Conservation (phyloP, 106 monocot species). For the Posidonia australis region DNA sequence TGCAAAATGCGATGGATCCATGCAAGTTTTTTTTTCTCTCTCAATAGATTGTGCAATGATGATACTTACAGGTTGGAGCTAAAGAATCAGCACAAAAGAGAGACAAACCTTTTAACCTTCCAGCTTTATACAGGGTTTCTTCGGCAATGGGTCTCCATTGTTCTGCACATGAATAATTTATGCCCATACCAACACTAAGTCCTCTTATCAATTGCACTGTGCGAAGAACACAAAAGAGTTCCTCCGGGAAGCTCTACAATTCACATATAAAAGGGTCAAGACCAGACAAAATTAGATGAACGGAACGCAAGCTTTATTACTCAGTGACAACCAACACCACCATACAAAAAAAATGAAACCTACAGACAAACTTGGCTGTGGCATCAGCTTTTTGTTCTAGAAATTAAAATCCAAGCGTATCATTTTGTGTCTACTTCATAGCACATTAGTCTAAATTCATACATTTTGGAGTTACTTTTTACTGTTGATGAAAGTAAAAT, state of each 20-base stretch:
- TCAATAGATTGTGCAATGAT: not conserved
- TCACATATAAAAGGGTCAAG: not conserved
- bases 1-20: not conserved
- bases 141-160: slow-evolving; percentile 93
- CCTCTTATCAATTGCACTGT: slow-evolving; percentile 89
- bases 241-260: slow-evolving; percentile 82
- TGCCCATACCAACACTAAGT: slow-evolving; percentile 80
- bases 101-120: slow-evolving; percentile 15
- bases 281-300: not conserved
- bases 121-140: slow-evolving; percentile 59
- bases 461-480: too few relatives aligned
- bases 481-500: too few relatives aligned
- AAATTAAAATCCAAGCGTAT: too few relatives aligned
- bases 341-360: too few relatives aligned
- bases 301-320: too few relatives aligned
- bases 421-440: too few relatives aligned
- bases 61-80: not conserved
- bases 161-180: slow-evolving; percentile 72
- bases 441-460: too few relatives aligned
- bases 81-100: not conserved
- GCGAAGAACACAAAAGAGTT: slow-evolving; percentile 78
- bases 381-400: too few relatives aligned
- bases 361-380: too few relatives aligned
- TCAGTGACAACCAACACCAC: too few relatives aligned
- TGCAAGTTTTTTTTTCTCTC: not conserved